Base-by-base conservation (phyloP, 805 yeast species). In the Saccharomycopsis babjevae region DNA sequence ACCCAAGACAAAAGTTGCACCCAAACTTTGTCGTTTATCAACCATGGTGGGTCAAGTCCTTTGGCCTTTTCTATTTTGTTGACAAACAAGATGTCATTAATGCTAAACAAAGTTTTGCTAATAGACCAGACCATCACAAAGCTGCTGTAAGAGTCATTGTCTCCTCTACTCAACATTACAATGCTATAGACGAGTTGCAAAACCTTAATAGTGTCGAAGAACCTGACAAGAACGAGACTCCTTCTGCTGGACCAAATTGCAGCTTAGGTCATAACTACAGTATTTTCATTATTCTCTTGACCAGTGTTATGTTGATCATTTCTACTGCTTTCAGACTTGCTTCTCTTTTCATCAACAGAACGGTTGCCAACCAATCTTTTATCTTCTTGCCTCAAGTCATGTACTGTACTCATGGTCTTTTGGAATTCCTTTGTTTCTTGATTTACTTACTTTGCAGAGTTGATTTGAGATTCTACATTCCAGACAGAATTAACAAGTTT, bases 1-100 rank as follows among this genome's bases (percentile, higher is more conserved):
- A 80, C 63, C 83, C 89, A 22, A 81, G 88, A 6, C 62, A 73
- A 39, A 73, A 72, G 43, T 83, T 82, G 62, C 78, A 77, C 63
- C 50, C 42, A 42, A 69, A 73, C 50, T 75, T 84, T 43, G 77
- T 80, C 66, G 83, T 80, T 56, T 86, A 82, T 69, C 88, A 83
- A 69, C 89, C 96, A 42, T 84, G 85, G 80, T 88, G 94, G 94
- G 83, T 88, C 67, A 83, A 84, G 69, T 78, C 83, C 5, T 85
- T 86, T 66, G 68, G 73, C 28, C 78, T 84, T 18, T 72, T 75
- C 57, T 88, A 87, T 71, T 87, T 77, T 72, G 85, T 84, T 15
- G 76, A 77, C 63, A 78, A 77, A 61, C 77, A 77, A 58, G 83
- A 89, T 1, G 74, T 79, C 8, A 73, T 73, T 60, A 71, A 73